Base-by-base conservation (phyloP, 1,284 basidiomycete species). In the Cutaneotrichosporon sp. region DNA sequence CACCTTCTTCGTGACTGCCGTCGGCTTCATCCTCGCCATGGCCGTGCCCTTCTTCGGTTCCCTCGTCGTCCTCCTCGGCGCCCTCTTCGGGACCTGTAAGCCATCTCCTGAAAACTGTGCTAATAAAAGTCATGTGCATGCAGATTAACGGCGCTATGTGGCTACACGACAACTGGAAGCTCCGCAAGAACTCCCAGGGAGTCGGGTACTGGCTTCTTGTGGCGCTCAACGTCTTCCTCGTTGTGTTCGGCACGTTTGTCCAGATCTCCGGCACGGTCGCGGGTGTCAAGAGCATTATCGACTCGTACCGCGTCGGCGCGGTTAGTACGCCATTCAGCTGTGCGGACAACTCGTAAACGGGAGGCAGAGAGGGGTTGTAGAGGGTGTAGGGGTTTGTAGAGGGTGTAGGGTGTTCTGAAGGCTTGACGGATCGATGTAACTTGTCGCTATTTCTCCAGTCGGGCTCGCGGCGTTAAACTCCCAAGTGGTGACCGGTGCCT, bases 21-120 rank as follows among this genome's bases (percentile, higher is more conserved):
- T 85, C 50, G 83, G 85, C 0, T 87, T 85, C 73, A 75, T 88
- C 26, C 76, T 88, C 34, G 86, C 86, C 21, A 81, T 85, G 58
- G 68, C 70, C 21, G 73, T 77, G 55, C 72, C 73, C 8, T 71
- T 79, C 64, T 75, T 76, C 60, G 69, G 70, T 31, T 60, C 69
- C 13, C 66, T 78, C 11, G 58, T 76, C 30, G 64, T 64, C 55
- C 65, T 76, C 31, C 65, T 75, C 32, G 72, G 72, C n/a, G 61
- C 70, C 4, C 38, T 68, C 10, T 60, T 71, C 42, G 69, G 68
- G 11, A 67, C 68, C 4, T 59, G 68, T 60, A 68, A 61, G 62
- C 56, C 26, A 2, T 26, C 26, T 26, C 26, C 26, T 26, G 26
- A 26, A 26, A 61, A 42, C 40, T 55, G 32, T 56, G 58, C 31